Base-by-base conservation (phyloP, 2,329 filamentous ascomycete genomes). In the Botrytis squamosa region DNA sequence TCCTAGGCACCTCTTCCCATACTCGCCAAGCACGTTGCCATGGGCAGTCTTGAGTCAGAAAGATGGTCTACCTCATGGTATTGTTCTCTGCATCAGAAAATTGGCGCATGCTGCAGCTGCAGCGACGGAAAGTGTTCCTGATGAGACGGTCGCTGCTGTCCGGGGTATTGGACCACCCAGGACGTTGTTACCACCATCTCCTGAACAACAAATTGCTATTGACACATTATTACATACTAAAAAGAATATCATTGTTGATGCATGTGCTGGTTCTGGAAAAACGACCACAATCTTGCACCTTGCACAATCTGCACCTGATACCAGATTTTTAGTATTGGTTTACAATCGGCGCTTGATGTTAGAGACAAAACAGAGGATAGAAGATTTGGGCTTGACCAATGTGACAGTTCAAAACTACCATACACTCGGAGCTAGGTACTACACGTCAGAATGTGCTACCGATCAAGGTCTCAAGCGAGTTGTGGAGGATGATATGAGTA, bases 381-480 rank as follows among this genome's bases (percentile, higher is more conserved):
- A 65, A 42, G 59, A 66, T 33, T 52, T 71, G 33, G 70, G 33
- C 36, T 49, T 71, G n/a, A 18, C n/a, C 12, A 71, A 71, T 10
- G 60, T 71, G 25, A 71, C 44, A 9, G 60, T 71, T 2, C 59
- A 52, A 9, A 71, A 71, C 20, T 65, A 66, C 20, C 70, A 71
- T 36, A 65, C 59, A 4, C 44, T 71, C 36, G 70, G 70, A 14
- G 59, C 44, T 20, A 49, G 44, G 8, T 71, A 71, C 33, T 71
- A 71, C 46, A 71, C 70, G 1, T 42, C 70, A 29, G 70, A 71
- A 65, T 71, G 57, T 65, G 44, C 59, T 14, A 71, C 70, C 29
- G 70, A 71, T 55, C 70, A 71, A 55, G 70, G 70, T 40, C 70
- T 71, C 44, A 71, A 71, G 59, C 70, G 70, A 52, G 59, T 36